Base-by-base conservation (phyloP, 2,329 filamentous ascomycete species). In the Pseudocercospora eumusae region DNA sequence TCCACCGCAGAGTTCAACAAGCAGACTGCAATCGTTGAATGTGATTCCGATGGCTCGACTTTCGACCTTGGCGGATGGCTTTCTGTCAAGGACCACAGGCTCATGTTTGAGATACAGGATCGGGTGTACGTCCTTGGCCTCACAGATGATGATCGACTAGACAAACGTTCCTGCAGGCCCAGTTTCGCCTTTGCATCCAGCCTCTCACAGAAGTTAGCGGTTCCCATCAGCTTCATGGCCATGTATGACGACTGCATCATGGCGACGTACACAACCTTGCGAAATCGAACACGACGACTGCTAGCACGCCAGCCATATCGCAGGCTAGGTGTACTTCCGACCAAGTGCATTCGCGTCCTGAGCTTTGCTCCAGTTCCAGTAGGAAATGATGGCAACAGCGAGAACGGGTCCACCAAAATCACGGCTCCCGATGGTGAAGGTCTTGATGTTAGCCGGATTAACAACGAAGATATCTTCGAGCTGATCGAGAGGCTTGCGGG, bases 1-100 rank as follows among this genome's bases (percentile, higher is more conserved):
- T 57, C 59, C 44, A 54, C 76, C 2, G 64, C 81, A 5, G 33
- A 64, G 21, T 61, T 59, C 45, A 33, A 56, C 18, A 36, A 53
- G 21, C 52, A 57, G 18, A 65, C 71, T 9, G 74, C 73, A 31
- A 65, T 81, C 0, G 66, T 82, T 18, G 78, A 81, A 58, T 79
- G 78, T 58, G 75, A 80, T 57, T 72, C 75, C 1, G 75, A 78
- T 47, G 70, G 68, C 23, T 69, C 73, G 4, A 75, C 68, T 23
- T 81, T 81, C 60, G 79, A 81, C 50, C 68, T 81, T 1, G 79
- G 79, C 31, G 79, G 79, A 13, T 81, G 79, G 80, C 70, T 82
- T 13, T 75, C 77, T 1, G 71, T 81, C 20, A 73, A 74, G 20
- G 74, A 79, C 45, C 73, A 77, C 56, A 75, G 77, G 0, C 47